Base-by-base conservation (phyloP, 1,139 yeast genomes). In the Geotrichum fermentans region DNA sequence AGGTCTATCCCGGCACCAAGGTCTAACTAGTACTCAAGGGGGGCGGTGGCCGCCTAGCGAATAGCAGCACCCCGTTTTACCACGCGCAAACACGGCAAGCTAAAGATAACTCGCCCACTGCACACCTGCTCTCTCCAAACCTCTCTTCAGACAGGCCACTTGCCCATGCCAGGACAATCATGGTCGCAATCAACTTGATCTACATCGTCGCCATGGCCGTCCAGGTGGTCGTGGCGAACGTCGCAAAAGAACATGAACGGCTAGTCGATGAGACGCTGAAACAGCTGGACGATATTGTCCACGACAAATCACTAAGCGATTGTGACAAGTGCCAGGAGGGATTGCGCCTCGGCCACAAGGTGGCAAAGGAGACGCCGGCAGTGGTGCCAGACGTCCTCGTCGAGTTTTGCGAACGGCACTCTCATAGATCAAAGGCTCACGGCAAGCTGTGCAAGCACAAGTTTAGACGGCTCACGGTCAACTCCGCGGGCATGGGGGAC, bases 321-420 rank as follows among this genome's bases (percentile, higher is more conserved):
- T 73, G 78, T 58, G 56, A 61, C 16, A 62, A 67, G 20, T 73
- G 77, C 59, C 63, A 67, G 40, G 55, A 64, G 21, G 64, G 74
- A 50, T 60, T 75, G 22, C 64, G 63, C 28, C 61, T 73, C 10
- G 79, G 74, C 32, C 73, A 74, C 56, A 55, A 66, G 10, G 50
- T 73, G 24, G 61, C 75, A 0, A 51, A 65, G 40, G 61, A 68
- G 2, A 61, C 69, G 47, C 75, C 77, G 0, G 71, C 71, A 18
- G 60, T 75, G 45, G 63, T 74, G 22, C 72, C 77, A 2, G 56
- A 56, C 3, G 68, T 74, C 30, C 73, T 68, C 55, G 60, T 62
- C 3, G 54, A 65, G 45, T 75, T 78, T 78, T 75, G 79, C 58
- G 54, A 56, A 18, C 68, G 62, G 30, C 57, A 67, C 38, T 61